These are phyloP conservation scores for Bryoglossum gracile DNA, from an alignment of 495 filamentous ascomycete species.

Conservation along the genomic window DNA sequence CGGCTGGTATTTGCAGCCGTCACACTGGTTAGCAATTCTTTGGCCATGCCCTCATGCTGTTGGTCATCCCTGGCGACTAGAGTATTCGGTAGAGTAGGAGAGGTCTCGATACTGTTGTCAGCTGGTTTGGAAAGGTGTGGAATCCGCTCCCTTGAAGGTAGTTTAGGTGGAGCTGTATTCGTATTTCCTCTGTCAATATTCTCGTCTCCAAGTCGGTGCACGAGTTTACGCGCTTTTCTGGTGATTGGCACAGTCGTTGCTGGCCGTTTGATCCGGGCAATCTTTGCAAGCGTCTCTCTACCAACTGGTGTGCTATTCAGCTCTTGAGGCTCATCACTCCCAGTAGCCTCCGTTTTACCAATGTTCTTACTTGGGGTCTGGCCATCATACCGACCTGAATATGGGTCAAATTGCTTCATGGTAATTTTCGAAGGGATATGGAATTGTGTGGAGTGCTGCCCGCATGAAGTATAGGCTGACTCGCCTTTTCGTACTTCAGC, in stretches of 20 bases:
- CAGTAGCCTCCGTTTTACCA: not conserved
- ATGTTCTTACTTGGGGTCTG: not conserved
- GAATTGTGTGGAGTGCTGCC: not conserved
- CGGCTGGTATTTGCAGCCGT: not conserved
- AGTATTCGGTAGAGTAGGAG: not conserved
- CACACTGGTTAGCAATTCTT: too few relatives aligned
- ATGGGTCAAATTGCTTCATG: constrained; percentile 8
- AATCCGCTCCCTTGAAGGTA: too few relatives aligned
- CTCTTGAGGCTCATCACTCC: not conserved
- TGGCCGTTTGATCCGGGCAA: constrained; percentile 15
- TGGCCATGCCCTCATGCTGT: too few relatives aligned
- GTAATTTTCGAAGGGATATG: not conserved
- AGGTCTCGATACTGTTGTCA: too few relatives aligned
- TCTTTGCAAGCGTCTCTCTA: constrained; percentile 15
- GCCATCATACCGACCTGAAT: constrained; percentile 6
- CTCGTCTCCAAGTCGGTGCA: not conserved
- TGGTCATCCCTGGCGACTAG: too few relatives aligned
- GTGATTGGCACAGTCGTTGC: constrained; percentile 3
- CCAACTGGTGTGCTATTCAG: constrained; percentile 3
- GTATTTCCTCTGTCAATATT: not conserved
- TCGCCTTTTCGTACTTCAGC: not conserved
- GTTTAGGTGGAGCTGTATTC: too few relatives aligned
- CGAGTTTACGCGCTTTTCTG: too few relatives aligned
- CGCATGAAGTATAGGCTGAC: too few relatives aligned
- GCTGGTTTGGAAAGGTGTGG: too few relatives aligned